Evolutionary conservation across 2,329 filamentous ascomycete genomes (phyloP), one percentile per base, ranked within the genome.

Genomic region (Colletotrichum limetticola): DNA sequence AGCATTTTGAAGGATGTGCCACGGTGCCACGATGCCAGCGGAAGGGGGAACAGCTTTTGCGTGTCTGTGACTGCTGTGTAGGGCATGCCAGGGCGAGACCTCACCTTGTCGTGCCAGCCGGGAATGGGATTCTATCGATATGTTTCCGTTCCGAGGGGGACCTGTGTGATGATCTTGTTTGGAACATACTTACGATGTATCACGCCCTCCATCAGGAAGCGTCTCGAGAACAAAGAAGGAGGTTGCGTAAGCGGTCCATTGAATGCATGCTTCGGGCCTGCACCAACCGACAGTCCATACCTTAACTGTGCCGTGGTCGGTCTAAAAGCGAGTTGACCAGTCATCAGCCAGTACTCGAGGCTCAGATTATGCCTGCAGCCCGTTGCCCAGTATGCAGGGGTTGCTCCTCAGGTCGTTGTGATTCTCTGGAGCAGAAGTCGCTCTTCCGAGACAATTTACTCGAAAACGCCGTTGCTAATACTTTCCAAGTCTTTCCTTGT

Each of bases 231-330:
- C 28, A 63, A 59, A 62, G 28, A 53, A 68, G 28, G 22, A 46
- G 55, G 46, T 56, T 72, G 69, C 58, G 58, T 72, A 61, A 68
- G 69, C 65, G 58, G 56, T 58, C 57, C 58, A 68, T 46, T 30
- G n/a, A 37, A 68, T 68, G 69, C 65, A 72, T 49, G 69, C 65
- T 58, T 72, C 69, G 69, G 69, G 57, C 69, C 58, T 72, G 58
- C 58, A 63, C 58, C 37, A 46, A 42, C 46, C 28, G 42, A 30
- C 59, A 63, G 53, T 35, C 28, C 26, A 9, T 26, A 58, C 46
- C 42, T 37, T 56, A 60, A 60, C 57, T 37, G n/a, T 56, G 28
- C 46, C 30, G 42, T 19, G 42, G 42, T 49, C 42, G 42, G 42
- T 49, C 42, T 22, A 24, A 55, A 35, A 24, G 37, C 67, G 32